These are phyloP conservation scores for Boletus semigastroideus DNA, from an alignment of 1,284 basidiomycete species.

Conservation along the genomic window DNA sequence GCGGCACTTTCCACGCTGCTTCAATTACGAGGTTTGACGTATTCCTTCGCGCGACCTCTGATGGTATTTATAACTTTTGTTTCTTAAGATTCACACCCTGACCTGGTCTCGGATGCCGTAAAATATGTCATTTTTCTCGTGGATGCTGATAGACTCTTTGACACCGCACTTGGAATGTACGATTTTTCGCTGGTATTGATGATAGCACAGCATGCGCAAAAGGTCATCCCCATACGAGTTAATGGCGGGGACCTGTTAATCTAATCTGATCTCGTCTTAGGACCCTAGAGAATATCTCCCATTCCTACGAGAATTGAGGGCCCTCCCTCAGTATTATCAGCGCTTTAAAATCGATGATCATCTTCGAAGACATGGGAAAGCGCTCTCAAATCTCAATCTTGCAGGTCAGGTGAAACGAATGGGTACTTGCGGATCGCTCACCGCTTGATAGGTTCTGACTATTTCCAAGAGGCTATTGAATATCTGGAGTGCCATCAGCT, in stretches of 20 bases:
- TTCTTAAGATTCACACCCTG: slow-evolving; percentile 61
- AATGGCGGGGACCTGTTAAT: not conserved
- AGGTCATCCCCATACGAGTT: slow-evolving; percentile 47
- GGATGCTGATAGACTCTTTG: slow-evolving; percentile 89
- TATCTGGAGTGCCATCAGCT: slow-evolving; percentile 84
- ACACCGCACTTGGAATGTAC: slow-evolving; percentile 98
- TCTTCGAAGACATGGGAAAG: slow-evolving; percentile 75
- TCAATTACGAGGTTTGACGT: slow-evolving; percentile 63
- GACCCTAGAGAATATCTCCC: slow-evolving; percentile 98
- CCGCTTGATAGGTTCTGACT: slow-evolving; percentile 45
- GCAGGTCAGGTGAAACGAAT: slow-evolving; percentile 53
- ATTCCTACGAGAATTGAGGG: slow-evolving; percentile 87
- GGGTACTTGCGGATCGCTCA: slow-evolving; percentile 8
- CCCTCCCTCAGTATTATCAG: slow-evolving; percentile 82
- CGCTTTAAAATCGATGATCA: slow-evolving; percentile 93
- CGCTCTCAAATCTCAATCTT: slow-evolving; percentile 72
- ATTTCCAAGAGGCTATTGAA: slow-evolving; percentile 77
- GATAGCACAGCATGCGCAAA: slow-evolving; percentile 96
- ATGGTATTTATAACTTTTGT: not conserved
- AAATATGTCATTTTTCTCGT: slow-evolving; percentile 99
- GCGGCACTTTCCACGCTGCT: slow-evolving; percentile 79
- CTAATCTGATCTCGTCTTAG: slow-evolving; percentile 40
- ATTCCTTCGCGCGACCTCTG: not conserved
- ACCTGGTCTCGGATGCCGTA: slow-evolving; percentile 91
- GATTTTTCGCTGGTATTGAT: slow-evolving; percentile 95